A percentile compares a stretch with the other conserved stretches of the same genome.
Conservation (phyloP, 2,329 filamentous ascomycete genomes). For the Trichoderma koningii region DNA sequence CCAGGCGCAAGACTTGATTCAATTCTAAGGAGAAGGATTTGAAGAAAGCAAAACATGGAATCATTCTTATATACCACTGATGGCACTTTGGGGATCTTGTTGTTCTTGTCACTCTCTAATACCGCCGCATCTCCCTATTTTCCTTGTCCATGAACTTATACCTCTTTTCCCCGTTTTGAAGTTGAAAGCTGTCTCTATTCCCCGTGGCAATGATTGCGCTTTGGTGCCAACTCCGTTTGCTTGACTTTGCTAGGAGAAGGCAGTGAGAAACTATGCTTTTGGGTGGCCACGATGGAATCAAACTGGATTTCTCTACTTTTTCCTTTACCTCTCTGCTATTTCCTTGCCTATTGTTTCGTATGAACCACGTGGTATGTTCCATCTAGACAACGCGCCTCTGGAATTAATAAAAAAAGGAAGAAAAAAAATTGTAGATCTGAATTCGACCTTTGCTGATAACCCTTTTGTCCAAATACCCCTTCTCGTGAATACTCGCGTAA, state of each 20-base stretch:
- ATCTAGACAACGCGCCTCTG: slow-evolving; percentile 40
- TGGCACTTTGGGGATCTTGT: not conserved
- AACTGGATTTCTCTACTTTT: slow-evolving; percentile 13
- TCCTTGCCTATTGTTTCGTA: not conserved
- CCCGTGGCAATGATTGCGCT: slow-evolving; percentile 10
- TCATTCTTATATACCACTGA: slow-evolving; percentile 20
- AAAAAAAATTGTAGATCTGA: slow-evolving; percentile 40
- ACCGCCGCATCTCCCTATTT: slow-evolving; percentile 7
- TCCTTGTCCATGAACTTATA: slow-evolving; percentile 11
- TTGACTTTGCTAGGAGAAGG: slow-evolving; percentile 15
- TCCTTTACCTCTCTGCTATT: not conserved
- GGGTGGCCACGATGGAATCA: slow-evolving; percentile 24
- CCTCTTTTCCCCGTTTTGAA: slow-evolving; percentile 3
- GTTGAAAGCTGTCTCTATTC: slow-evolving; percentile 11
- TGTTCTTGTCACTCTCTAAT: slow-evolving; percentile 20
- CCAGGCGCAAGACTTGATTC: slow-evolving; percentile 62
- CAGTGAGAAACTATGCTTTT: slow-evolving; percentile 19
- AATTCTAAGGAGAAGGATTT: slow-evolving; percentile 52
- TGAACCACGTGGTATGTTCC: slow-evolving; percentile 29
- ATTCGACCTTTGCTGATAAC: slow-evolving; percentile 29
- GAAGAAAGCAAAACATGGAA: not conserved
- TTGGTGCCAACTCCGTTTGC: slow-evolving; percentile 7
- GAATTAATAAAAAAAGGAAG: slow-evolving; percentile 29
- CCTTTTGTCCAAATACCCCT: slow-evolving; percentile 22
- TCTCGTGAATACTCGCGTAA: slow-evolving; percentile 24